Evolutionary conservation across 139 green algal genomes (phyloP).

Genomic region (Pycnococcus provasolii): DNA sequence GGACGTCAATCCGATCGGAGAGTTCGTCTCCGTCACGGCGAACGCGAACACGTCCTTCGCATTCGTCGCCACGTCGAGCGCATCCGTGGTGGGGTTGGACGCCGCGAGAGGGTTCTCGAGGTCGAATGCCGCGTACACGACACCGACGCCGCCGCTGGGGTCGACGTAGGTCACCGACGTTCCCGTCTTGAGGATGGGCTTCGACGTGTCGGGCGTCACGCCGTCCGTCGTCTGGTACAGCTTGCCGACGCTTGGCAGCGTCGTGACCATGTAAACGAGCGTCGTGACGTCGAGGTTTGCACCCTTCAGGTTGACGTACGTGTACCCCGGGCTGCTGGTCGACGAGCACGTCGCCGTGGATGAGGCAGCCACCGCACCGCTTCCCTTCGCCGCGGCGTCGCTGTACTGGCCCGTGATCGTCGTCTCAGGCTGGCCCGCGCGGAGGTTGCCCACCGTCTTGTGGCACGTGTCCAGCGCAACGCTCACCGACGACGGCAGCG

Average conservation of each 20-base stretch:
- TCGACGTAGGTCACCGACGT: neutral
- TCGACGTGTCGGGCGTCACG: neutral
- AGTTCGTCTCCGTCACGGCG: neutral
- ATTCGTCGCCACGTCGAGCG: neutral
- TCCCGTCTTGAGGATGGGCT: neutral
- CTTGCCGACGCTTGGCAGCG: neutral
- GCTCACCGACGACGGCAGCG: neutral
- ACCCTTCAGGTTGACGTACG: too few relatives aligned
- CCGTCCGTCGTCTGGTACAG: slow-evolving; percentile 9
- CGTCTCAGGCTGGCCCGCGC: neutral
- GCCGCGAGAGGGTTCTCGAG: neutral
- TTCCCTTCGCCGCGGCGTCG: too few relatives aligned
- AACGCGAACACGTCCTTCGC: neutral
- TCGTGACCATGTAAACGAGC: neutral
- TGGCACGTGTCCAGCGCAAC: neutral
- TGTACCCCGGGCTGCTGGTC: too few relatives aligned
- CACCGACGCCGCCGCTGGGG: neutral
- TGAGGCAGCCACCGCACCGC: too few relatives aligned
- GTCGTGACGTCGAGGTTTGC: neutral
- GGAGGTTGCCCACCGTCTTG: neutral
- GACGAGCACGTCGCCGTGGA: too few relatives aligned
- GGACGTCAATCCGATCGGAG: neutral
- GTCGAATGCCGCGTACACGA: neutral
- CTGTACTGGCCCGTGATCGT: neutral
- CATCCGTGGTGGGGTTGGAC: neutral